Conservation (phyloP, 2,329 filamentous ascomycete species). For the Sclerotinia minor region DNA sequence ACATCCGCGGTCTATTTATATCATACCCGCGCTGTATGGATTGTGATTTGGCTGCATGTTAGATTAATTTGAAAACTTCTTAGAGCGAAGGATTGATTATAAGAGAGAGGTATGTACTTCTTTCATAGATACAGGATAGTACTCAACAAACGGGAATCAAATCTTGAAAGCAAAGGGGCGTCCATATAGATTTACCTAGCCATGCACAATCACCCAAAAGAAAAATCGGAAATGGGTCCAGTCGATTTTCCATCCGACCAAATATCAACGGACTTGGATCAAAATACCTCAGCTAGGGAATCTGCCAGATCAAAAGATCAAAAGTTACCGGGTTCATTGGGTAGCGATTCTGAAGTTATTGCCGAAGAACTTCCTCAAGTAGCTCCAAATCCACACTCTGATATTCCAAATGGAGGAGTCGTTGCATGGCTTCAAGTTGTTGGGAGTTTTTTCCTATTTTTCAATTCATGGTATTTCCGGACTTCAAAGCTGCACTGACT, state of each 20-base stretch:
- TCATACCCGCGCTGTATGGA: neutral
- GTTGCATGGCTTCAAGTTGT: slow-evolving; percentile 57
- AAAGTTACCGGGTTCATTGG: neutral
- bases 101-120: neutral
- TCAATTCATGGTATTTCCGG: slow-evolving; percentile 51
- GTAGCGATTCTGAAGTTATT: slow-evolving; percentile 5
- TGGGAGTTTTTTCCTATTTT: slow-evolving; percentile 53
- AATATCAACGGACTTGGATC: slow-evolving; percentile 2
- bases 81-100: slow-evolving; percentile 1
- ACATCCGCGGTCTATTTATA: slow-evolving; percentile 11
- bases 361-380: slow-evolving; percentile 8
- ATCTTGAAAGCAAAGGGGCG: neutral
- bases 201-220: neutral
- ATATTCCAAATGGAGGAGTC: slow-evolving; percentile 49
- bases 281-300: neutral
- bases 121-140: neutral
- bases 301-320: neutral
- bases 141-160: neutral
- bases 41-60: neutral
- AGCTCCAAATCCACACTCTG: neutral
- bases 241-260: neutral
- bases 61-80: neutral
- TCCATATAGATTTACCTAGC: neutral
- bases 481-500: neutral
- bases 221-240: neutral